Base-by-base conservation (phyloP, 2,329 filamentous ascomycete genomes). In the Fusarium guadeloupense region DNA sequence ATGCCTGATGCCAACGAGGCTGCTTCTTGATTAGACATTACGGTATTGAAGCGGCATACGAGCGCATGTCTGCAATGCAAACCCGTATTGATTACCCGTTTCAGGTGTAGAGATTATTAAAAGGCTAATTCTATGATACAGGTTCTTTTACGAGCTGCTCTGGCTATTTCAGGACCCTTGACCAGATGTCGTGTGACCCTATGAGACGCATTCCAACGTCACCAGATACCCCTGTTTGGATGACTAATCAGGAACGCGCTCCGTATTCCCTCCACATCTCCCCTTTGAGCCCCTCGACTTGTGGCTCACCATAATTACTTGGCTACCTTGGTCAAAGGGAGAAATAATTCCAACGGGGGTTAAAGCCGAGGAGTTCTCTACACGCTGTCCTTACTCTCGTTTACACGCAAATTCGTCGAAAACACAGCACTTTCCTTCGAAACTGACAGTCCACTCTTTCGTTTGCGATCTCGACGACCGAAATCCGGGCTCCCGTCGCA, bases 251-350 rank as follows among this genome's bases (percentile, higher is more conserved):
- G 35, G 23, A 26, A 31, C 53, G 40, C 43, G 47, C 40, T 41
- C 25, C 39, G 42, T 46, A 35, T 39, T 66, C 59, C 21, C 51
- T 66, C 62, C 62, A 63, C 58, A 53, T 66, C 42, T 65, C 62
- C 57, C 61, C 43, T 64, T 56, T 51, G 57, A 49, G 49, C 62
- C 62, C 62, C 62, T 65, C 62, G 62, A 62, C 45, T 30, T 64
- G 39, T 60, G 51, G 60, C 44, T 58, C 30, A n/a, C n/a, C n/a
- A 12, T 12, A 14, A 31, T n/a, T 41, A 41, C 49, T 46, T 50
- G 47, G 59, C 50, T 28, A n/a, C n/a, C n/a, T n/a, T n/a, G 51
- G 49, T 51, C 26, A 50, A 66, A 66, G 62, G 62, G 62, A 60
- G 58, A 57, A 57, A 45, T 49, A 45, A 56, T 42, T 63, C 45